These are phyloP conservation scores for Phytophthora fragariae DNA, from an alignment of 352 stramenopile genomes.

Conservation along the genomic window DNA sequence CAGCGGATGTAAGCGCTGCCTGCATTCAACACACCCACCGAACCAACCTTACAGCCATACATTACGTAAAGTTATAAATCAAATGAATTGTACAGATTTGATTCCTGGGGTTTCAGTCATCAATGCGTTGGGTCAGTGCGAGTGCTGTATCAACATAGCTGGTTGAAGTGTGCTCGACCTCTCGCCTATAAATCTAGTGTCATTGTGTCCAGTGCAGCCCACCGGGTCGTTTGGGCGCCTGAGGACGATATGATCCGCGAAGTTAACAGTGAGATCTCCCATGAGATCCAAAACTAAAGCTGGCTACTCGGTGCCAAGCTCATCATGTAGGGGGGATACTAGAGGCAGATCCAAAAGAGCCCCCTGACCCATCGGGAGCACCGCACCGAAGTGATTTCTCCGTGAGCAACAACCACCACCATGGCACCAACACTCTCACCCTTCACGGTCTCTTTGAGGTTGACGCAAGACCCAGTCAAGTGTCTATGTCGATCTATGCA, in stretches of 20 bases:
- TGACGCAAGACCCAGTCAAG: neutral
- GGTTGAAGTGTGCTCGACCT: constrained; percentile 1
- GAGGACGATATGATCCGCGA: neutral
- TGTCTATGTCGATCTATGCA: neutral
- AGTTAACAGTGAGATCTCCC: neutral
- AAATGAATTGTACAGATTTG: constrained; percentile 3
- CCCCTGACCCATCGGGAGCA: neutral
- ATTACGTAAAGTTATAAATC: constrained; percentile 8
- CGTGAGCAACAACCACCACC: neutral
- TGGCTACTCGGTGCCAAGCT: neutral
- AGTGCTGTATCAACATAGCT: neutral
- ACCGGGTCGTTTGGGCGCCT: neutral
- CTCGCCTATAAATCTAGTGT: neutral
- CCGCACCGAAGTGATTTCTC: neutral
- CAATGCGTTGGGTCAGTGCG: neutral
- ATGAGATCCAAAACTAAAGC: constrained; percentile 9
- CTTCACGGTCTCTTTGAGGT: neutral
- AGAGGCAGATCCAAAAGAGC: neutral
- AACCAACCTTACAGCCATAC: neutral
- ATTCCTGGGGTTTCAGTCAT: neutral
- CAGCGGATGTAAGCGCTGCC: neutral
- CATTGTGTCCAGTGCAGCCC: neutral
- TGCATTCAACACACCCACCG: neutral
- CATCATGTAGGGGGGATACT: neutral
- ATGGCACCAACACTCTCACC: neutral